Evolutionary conservation across 495 filamentous ascomycete genomes (phyloP), one percentile per base, ranked within the genome.

Genomic region (Sordaria brevicollis): DNA sequence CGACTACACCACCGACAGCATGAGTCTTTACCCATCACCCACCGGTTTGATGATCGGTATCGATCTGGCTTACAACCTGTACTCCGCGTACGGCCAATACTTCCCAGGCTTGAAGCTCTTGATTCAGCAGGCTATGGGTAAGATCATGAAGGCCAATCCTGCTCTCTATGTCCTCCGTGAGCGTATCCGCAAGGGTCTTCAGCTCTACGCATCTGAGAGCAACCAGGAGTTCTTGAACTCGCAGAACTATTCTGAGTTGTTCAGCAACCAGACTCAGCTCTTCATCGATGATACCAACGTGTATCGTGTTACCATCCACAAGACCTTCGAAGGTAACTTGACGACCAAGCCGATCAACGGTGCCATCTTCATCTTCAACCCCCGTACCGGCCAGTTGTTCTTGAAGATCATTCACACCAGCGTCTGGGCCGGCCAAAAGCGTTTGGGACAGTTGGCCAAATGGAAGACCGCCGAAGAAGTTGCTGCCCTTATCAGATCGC

Each of bases 401-500:
- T 80, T 99, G 74, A 99, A 99, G 88, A 97, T 99, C 76, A 99
- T 99, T 73, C 96, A 99, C 82, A 99, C 96, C 4, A 97, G 94
- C 75, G 96, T 99, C 41, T 99, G 96, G 96, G 96, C 96, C 37
- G 96, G 96, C 43, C 96, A 99, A 80, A 99, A 99, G 81, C 96
- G 96, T 91, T 86, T 99, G 17, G 96, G 96, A 71, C 96, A 99
- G 81, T 82, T 99, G 72, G 96, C 96, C 35, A 99, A 99, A 79
- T 99, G 96, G 96, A 99, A 99, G 86, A 99, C 96, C 29, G 96
- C 96, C 19, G 96, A 99, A 90, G 96, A 99, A 93, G 96, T 98
- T 19, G 96, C 94, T 1, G 96, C 96, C 13, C 85, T 99, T 29
- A 99, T 99, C 79, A 89, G 96, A 70, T 99, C 96, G 9, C 84